Conservation (phyloP, 164 flowering plant genomes). For the Berberis vulgaris region DNA sequence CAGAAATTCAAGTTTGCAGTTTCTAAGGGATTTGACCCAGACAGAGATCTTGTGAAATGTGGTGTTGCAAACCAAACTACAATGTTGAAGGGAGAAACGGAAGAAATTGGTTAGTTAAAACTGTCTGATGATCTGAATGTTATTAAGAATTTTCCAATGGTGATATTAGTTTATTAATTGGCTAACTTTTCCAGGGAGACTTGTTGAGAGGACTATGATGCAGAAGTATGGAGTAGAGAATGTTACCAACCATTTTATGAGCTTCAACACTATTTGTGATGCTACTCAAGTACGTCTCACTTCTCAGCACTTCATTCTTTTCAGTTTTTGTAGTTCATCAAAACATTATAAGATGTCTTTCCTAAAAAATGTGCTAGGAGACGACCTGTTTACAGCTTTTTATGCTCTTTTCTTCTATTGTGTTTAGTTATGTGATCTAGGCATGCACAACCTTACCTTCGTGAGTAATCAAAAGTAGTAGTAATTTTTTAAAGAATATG, state of each 20-base stretch:
- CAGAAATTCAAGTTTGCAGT: conserved; percentile 94
- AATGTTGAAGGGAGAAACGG: conserved; percentile 98
- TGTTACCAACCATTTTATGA: conserved; percentile 64
- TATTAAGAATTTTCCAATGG: neutral
- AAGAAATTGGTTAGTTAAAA: conserved; percentile 76
- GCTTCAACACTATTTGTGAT: conserved; percentile 94
- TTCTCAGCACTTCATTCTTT: neutral
- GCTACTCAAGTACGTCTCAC: conserved; percentile 68
- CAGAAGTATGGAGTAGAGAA: conserved; percentile 77
- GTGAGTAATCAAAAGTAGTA: too few species aligned
- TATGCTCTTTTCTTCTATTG: too few species aligned
- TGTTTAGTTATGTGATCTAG: too few species aligned
- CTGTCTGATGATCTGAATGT: neutral
- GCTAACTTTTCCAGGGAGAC: conserved; percentile 46
- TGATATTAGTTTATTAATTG: conserved; percentile 4
- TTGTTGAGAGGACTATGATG: conserved; percentile 81
- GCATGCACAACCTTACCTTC: too few species aligned
- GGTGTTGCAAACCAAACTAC: conserved; percentile 99
- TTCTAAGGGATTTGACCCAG: conserved; percentile 94
- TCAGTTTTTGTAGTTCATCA: too few species aligned
- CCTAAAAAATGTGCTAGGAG: too few species aligned
- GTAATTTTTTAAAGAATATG: too few species aligned
- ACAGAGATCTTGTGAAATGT: conserved; percentile 57
- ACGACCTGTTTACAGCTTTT: too few species aligned
- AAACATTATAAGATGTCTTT: too few species aligned